Percentiles rank a stretch among this genome's conserved stretches.
Evolutionary conservation across 345 rosid species (phyloP).

Genomic region (Corymbia maculata): DNA sequence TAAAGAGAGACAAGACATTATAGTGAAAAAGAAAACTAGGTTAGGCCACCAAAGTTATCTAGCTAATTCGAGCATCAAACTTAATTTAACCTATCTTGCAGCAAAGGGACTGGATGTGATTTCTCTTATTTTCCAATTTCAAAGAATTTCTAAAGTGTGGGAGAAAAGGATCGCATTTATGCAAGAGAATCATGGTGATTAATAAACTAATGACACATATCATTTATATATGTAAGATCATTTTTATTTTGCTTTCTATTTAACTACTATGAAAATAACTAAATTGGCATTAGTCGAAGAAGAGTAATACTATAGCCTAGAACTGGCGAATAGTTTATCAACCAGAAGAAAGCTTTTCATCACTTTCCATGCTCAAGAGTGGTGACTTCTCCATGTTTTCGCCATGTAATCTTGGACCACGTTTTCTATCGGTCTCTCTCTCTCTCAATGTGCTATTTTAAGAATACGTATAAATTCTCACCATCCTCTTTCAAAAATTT

Average conservation of each 20-base stretch:
- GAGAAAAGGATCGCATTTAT: background rate
- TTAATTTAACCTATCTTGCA: background rate
- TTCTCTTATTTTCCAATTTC: background rate
- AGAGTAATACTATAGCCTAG: background rate
- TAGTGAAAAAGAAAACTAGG: background rate
- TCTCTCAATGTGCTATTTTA: no score
- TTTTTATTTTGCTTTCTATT: no score
- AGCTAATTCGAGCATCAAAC: background rate
- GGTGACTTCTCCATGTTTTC: background rate
- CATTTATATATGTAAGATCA: no score
- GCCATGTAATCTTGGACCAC: background rate
- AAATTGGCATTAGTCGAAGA: background rate
- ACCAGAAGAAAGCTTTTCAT: background rate
- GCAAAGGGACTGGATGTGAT: background rate
- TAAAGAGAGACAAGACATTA: background rate
- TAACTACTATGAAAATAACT: background rate
- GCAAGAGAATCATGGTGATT: background rate
- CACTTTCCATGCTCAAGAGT: background rate
- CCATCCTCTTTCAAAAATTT: no score
- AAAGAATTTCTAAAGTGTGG: background rate
- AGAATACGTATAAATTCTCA: no score
- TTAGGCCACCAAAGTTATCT: background rate
- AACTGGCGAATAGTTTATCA: background rate
- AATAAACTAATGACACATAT: background rate
- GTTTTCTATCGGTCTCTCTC: background rate